Evolutionary conservation across 805 yeast genomes (phyloP).

Genomic region (Debaryomyces castellii): DNA sequence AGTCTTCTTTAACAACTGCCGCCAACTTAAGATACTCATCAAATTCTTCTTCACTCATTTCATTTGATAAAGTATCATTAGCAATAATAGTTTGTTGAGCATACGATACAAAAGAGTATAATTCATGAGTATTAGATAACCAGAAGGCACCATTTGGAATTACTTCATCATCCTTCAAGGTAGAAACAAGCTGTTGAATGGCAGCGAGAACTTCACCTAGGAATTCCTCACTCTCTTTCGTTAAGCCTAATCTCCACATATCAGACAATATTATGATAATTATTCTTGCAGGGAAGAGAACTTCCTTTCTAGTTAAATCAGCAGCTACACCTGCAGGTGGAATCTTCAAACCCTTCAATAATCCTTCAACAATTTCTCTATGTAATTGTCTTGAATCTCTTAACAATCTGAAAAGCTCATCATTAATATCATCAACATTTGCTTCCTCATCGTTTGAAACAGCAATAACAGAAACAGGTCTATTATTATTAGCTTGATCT

Average conservation of each 20-base stretch:
- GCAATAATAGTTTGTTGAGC: constrained; percentile 91
- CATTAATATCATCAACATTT: constrained; percentile 67
- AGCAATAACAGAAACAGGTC: constrained; percentile 65
- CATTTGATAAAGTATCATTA: constrained; percentile 74
- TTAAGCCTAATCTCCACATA: constrained; percentile 97
- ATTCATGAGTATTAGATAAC: constrained; percentile 94
- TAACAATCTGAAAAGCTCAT: constrained; percentile 67
- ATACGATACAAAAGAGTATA: constrained; percentile 89
- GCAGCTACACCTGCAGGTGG: constrained; percentile 86
- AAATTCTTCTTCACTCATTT: constrained; percentile 87
- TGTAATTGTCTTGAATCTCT: constrained; percentile 73
- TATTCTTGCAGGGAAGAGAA: constrained; percentile 93
- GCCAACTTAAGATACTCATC: constrained; percentile 86
- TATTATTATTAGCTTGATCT: constrained; percentile 39
- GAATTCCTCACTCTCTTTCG: constrained; percentile 87
- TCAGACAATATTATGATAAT: constrained; percentile 89
- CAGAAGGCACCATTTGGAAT: constrained; percentile 95
- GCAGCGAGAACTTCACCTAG: constrained; percentile 85
- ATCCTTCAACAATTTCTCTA: constrained; percentile 81
- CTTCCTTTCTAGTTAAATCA: constrained; percentile 82
- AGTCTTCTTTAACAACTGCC: constrained; percentile 89
- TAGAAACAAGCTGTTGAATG: constrained; percentile 79
- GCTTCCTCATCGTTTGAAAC: constrained; percentile 53
- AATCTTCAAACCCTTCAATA: constrained; percentile 78
- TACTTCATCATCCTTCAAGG: constrained; percentile 81